Evolutionary conservation across 202 grass and related monocot species (phyloP).

Genomic region (Zizania palustris): DNA sequence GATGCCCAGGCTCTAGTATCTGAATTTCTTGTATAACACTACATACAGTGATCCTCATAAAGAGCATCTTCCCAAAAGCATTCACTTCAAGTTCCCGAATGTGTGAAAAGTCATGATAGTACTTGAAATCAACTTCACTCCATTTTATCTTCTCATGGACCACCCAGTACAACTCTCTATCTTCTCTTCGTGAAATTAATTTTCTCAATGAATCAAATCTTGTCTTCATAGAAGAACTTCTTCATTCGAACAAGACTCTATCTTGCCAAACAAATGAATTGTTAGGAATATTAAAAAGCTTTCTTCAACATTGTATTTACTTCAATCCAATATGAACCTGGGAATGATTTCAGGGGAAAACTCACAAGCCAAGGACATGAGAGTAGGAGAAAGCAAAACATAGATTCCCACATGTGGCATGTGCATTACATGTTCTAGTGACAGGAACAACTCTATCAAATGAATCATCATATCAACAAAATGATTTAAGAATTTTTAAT

Average conservation of each 20-base stretch:
- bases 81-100: constrained; percentile 63
- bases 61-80: constrained; percentile 64
- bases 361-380: constrained; percentile 18
- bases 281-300: constrained; percentile 61
- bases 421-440: background rate
- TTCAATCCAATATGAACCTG: constrained; percentile 62
- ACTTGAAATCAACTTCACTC: constrained; percentile 80
- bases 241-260: constrained; percentile 66
- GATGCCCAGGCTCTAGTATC: constrained; percentile 63
- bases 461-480: background rate
- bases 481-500: constrained; percentile 4
- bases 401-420: background rate
- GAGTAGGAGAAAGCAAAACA: constrained; percentile 16
- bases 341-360: constrained; percentile 44
- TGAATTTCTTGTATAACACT: constrained; percentile 64
- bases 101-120: constrained; percentile 61
- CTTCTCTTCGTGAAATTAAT: constrained; percentile 74
- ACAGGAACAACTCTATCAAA: background rate
- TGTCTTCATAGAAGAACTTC: constrained; percentile 85
- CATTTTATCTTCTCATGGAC: constrained; percentile 80
- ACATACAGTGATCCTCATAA: constrained; percentile 52
- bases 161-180: constrained; percentile 53
- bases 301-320: constrained; percentile 61
- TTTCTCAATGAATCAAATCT: constrained; percentile 68
- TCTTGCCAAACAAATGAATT: constrained; percentile 72